A percentile compares a stretch with the other conserved stretches of the same genome.
These are phyloP conservation scores for Gossypioides kirkii DNA, from an alignment of 345 rosid genomes.

Conservation along the genomic window DNA sequence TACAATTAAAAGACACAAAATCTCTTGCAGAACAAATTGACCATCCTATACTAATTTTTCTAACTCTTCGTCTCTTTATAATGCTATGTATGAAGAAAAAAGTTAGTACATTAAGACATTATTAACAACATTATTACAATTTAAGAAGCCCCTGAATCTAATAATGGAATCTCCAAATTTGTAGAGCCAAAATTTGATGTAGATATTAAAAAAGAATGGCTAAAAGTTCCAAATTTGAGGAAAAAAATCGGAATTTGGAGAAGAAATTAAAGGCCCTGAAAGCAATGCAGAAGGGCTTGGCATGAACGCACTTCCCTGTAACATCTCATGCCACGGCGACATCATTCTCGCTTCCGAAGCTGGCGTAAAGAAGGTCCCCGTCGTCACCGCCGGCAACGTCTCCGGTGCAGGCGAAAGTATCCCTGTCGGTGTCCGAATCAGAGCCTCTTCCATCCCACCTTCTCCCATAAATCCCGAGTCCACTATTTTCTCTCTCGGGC, in stretches of 20 bases:
- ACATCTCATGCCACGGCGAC: slow-evolving; percentile 27
- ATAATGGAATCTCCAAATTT: neutral
- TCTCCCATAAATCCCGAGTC: slow-evolving; percentile 21
- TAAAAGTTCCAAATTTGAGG: slow-evolving; percentile 44
- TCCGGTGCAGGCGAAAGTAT: slow-evolving; percentile 74
- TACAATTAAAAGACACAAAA: neutral
- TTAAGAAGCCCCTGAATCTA: neutral
- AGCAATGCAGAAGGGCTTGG: slow-evolving; percentile 45
- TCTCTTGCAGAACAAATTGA: neutral
- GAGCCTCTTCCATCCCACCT: slow-evolving; percentile 30
- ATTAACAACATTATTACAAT: neutral
- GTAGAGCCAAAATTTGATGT: neutral
- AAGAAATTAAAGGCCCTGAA: slow-evolving; percentile 29
- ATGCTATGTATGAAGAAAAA: neutral
- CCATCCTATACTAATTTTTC: neutral
- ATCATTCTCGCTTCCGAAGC: slow-evolving; percentile 18
- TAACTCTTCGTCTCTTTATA: too few relatives aligned
- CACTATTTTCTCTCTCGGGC: slow-evolving; percentile 37
- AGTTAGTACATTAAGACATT: slow-evolving; percentile 24
- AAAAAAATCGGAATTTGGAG: slow-evolving; percentile 57
- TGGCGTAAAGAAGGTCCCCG: slow-evolving; percentile 55
- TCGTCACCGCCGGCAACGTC: slow-evolving; percentile 36
- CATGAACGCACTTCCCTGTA: slow-evolving; percentile 19
- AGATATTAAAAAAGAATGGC: neutral
- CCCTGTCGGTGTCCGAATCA: slow-evolving; percentile 37